phyloP scores from a whole-genome alignment of 129 eudicot genomes.

The Artemisia tridentata region DNA sequence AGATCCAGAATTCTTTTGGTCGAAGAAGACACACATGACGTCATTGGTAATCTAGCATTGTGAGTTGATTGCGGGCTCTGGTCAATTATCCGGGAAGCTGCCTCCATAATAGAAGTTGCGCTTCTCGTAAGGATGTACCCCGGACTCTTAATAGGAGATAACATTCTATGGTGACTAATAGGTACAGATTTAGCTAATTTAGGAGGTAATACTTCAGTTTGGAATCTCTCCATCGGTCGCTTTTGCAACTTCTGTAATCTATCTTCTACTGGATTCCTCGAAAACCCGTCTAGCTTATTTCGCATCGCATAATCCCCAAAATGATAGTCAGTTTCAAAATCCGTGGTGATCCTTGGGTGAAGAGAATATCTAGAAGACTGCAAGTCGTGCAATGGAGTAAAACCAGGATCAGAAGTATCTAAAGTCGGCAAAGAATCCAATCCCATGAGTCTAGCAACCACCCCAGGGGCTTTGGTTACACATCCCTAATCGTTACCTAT shows the following conservation, averaged over 20 bases:
- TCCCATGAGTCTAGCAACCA: conserved; percentile 99
- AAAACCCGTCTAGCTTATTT: conserved; percentile 65
- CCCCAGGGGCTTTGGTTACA: conserved; percentile 85
- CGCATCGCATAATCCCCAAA: conserved; percentile 49
- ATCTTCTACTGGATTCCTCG: conserved; percentile 59
- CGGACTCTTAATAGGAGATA: conserved; percentile 98
- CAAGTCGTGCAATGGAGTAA: conserved; percentile 42
- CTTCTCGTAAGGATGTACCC: conserved; percentile 73
- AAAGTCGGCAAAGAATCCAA: conserved; percentile 79
- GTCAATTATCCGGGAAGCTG: conserved; percentile 77
- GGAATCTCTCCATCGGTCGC: conserved; percentile 87
- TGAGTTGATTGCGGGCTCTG: conserved; percentile 62
- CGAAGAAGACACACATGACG: conserved; percentile 53
- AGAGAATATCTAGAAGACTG: conserved; percentile 56
- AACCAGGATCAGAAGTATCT: conserved; percentile 49
- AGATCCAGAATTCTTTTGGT: conserved; percentile 59
- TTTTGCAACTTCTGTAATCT: conserved; percentile 57
- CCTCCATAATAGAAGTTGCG: conserved; percentile 78
- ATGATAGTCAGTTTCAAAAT: conserved; percentile 43
- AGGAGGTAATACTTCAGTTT: conserved; percentile 85
- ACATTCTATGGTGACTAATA: conserved; percentile 62
- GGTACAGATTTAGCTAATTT: conserved; percentile 82
- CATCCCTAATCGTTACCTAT: conserved; percentile 53
- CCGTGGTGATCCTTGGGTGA: conserved; percentile 37
- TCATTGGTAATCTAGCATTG: conserved; percentile 35